Evolutionary conservation across 23 red algal genomes (phyloP), one percentile per base, ranked within the genome.

Genomic region (Pyropia haitanensis): DNA sequence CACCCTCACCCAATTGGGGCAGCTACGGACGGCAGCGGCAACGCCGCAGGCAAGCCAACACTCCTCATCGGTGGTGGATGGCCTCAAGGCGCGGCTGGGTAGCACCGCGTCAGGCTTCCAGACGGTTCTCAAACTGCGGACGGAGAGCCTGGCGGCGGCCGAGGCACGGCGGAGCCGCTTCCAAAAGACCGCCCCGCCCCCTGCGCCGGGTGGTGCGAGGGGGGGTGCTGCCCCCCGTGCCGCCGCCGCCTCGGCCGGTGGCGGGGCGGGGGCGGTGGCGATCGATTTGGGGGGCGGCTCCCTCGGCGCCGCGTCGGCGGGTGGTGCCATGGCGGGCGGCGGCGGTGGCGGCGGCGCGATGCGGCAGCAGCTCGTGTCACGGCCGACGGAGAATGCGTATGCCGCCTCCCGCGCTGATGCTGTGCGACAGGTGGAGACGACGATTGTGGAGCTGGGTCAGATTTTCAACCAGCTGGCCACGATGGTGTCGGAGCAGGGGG

Each of bases 401-500:
- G 71, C 80, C 17, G 58, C 88, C 25, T 75, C 85, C 39, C 81
- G 94, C 5, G 86, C 94, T 14, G 85, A 89, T 27, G 94, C 94
- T 14, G 94, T 91, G 18, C 51, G 78, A 51, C 85, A 90, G 44
- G 88, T 98, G 13, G 94, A 98, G 61, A 86, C 75, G 28, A 98
- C 94, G 25, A 98, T 98, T 67, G 85, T 91, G 5, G 94, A 98
- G 65, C 58, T 98, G 18, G 94, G 94, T n/a, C 94, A 98, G 64
- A 98, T 98, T 55, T 98, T 98, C 64, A 83, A 90, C 63, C 94
- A 98, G 72, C 78, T 98, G 8, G 84, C 94, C 8, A 89, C 78
- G 13, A 98, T 98, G 94, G 94, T 98, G 32, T 73, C 85, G 1
- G 94, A 98, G 55, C 94, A 98, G 67, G 94, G 94, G 26, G 94